Base-by-base conservation (phyloP, 192 early-diverging fungal species). In the Backusella liffmaniae region DNA sequence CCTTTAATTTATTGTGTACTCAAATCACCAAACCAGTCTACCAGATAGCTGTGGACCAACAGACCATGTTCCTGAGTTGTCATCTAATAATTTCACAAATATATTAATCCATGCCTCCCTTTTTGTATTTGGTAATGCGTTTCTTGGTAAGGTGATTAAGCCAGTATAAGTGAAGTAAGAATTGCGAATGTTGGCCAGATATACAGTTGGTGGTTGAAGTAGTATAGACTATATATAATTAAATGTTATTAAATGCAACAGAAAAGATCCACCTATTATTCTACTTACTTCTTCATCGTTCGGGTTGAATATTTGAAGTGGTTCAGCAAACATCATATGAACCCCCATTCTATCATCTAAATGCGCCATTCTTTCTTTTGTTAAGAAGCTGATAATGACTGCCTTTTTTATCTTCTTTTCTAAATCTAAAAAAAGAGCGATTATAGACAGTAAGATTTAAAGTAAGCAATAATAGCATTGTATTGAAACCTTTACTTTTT, bases 71-170 rank as follows among this genome's bases (percentile, higher is more conserved):
- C 62, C 71, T 18, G 70, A 62, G 32, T 42, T 35, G 18, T 77
- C 70, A 77, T 77, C 76, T 42, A 77, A n/a, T 23, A 77, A 39
- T 26, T 72, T 71, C 16, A 77, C 76, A 32, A 77, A 66, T 26
- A 77, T 67, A 37, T 77, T 77, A 5, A 77, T 66, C 76, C 76
- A 77, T 23, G 39, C 76, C 8, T 59, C 74, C 21, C 36, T 49
- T 18, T 15, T 65, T 21, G 29, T 46, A 12, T 49, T 46, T 67
- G 65, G n/a, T 37, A 30, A 30, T 5, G 51, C n/a, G 2, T 53
- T 70, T 36, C 49, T 16, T 35, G 76, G 71, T 18, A 77, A 35
- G 34, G 41, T 71, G 10, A 77, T n/a, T 3, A 77, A 46, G 15
- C 76, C 76, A 41, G 71, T 77, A 35, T 56, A 72, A 13, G 76